Percentiles rank a stretch among this genome's conserved stretches.
phyloP scores from a whole-genome alignment of 495 filamentous ascomycete genomes.

The Daldinia childiae region DNA sequence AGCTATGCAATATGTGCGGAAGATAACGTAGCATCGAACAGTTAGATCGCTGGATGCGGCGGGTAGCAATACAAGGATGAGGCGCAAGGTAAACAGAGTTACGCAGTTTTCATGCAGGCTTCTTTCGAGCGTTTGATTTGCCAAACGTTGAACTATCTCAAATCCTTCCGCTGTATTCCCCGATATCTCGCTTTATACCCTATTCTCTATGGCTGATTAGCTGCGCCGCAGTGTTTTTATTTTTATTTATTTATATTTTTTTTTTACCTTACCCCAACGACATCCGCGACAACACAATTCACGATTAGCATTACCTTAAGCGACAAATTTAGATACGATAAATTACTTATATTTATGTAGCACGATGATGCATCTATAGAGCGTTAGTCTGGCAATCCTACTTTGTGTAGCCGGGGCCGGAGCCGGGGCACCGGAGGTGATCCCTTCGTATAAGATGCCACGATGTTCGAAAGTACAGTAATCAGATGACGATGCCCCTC shows the following conservation, averaged over 20 bases:
- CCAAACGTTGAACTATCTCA: slow-evolving; percentile 1
- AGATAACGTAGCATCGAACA: slow-evolving; percentile 22
- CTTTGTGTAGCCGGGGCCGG: slow-evolving; percentile 26
- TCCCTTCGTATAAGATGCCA: slow-evolving; percentile 27
- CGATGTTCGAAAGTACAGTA: slow-evolving; percentile 38
- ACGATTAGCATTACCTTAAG: slow-evolving; percentile 4
- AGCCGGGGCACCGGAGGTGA: slow-evolving; percentile 28
- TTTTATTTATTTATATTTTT: neutral
- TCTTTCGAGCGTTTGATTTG: slow-evolving; percentile 5
- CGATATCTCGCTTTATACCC: neutral
- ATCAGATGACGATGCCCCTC: slow-evolving; percentile 41
- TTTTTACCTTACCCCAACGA: slow-evolving; percentile 18
- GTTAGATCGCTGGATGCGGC: slow-evolving; percentile 14
- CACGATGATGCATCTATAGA: neutral
- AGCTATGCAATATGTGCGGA: slow-evolving; percentile 10
- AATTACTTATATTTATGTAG: neutral
- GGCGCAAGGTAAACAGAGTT: slow-evolving; percentile 17
- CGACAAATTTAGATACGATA: neutral
- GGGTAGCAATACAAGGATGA: slow-evolving; percentile 16
- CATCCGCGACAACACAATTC: slow-evolving; percentile 3
- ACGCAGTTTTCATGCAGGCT: slow-evolving; percentile 7
- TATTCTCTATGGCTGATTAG: neutral
- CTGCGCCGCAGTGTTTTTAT: neutral
- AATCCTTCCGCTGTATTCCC: slow-evolving; percentile 2
- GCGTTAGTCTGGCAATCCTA: slow-evolving; percentile 23